phyloP scores from a whole-genome alignment of 2,329 filamentous ascomycete species.

The Botrytis sinoallii region DNA sequence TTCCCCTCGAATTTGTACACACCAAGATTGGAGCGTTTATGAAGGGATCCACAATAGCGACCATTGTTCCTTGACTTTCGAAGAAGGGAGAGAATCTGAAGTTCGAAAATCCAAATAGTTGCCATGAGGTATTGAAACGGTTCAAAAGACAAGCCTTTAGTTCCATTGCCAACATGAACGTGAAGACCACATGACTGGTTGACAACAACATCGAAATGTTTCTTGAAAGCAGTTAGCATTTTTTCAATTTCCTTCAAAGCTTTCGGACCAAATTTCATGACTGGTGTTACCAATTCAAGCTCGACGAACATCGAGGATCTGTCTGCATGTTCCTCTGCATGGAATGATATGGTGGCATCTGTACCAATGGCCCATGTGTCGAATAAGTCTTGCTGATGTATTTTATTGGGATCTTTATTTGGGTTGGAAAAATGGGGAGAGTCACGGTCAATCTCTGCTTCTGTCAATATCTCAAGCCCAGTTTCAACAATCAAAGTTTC shows the following conservation, averaged over 20 bases:
- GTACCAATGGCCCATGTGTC: background rate
- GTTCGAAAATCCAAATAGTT: conserved; percentile 33
- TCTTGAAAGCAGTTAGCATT: background rate
- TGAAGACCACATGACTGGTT: conserved; percentile 33
- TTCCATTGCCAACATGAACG: conserved; percentile 37
- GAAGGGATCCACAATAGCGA: background rate
- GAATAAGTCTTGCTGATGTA: background rate
- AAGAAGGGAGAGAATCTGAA: conserved; percentile 32
- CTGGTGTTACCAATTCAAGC: background rate
- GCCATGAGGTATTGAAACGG: conserved; percentile 35
- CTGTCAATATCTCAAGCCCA: background rate
- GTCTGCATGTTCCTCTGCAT: background rate
- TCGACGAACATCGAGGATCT: background rate
- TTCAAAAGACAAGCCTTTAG: conserved; percentile 23
- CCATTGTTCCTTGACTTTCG: background rate
- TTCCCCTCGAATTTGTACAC: background rate
- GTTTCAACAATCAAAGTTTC: conserved; percentile 7
- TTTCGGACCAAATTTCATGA: background rate
- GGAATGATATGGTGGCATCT: background rate
- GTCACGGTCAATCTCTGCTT: background rate
- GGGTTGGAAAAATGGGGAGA: background rate
- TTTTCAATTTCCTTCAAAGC: background rate
- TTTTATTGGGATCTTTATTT: background rate
- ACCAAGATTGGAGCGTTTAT: background rate
- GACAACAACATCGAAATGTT: background rate